phyloP scores from a whole-genome alignment of 2,329 filamentous ascomycete genomes.

The Teratosphaeria destructans region DNA sequence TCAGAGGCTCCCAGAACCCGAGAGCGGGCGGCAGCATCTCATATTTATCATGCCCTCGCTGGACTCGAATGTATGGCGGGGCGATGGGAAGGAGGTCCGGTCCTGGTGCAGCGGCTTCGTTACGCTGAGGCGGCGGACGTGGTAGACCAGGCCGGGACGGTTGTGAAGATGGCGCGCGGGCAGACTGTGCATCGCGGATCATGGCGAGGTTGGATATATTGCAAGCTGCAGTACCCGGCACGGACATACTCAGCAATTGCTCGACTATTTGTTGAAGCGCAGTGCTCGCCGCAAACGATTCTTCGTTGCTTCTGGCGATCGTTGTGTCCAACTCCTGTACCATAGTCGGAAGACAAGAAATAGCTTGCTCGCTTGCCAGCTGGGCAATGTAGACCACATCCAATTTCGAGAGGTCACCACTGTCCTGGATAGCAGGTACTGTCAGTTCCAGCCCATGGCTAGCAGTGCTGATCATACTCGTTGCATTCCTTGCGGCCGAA shows the following conservation, averaged over 20 bases:
- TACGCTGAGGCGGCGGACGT: conserved; percentile 19
- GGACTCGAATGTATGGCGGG: conserved; percentile 61
- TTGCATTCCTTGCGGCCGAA: not conserved
- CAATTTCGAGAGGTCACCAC: conserved; percentile 14
- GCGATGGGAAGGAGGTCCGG: conserved; percentile 50
- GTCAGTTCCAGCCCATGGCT: no score
- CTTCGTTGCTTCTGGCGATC: not conserved
- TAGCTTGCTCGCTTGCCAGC: conserved; percentile 23
- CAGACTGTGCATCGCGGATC: conserved; percentile 11
- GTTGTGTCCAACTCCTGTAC: conserved; percentile 1
- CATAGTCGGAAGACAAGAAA: conserved; percentile 8
- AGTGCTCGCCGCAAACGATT: not conserved
- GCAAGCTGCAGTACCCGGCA: conserved; percentile 8
- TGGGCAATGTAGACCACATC: conserved; percentile 26
- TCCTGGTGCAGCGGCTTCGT: conserved; percentile 15
- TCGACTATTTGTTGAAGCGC: conserved; percentile 1
- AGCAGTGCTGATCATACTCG: not conserved
- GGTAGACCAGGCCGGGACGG: conserved; percentile 16
- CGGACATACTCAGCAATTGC: conserved; percentile 4
- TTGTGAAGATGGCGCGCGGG: conserved; percentile 6
- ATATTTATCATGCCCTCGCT: conserved; percentile 56
- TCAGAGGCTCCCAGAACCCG: conserved; percentile 72
- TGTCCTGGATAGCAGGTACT: conserved; percentile 6
- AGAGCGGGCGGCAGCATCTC: conserved; percentile 66
- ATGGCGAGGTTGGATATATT: conserved; percentile 20